Conservation (phyloP, 495 filamentous ascomycete species). For the Xylona heveae region DNA sequence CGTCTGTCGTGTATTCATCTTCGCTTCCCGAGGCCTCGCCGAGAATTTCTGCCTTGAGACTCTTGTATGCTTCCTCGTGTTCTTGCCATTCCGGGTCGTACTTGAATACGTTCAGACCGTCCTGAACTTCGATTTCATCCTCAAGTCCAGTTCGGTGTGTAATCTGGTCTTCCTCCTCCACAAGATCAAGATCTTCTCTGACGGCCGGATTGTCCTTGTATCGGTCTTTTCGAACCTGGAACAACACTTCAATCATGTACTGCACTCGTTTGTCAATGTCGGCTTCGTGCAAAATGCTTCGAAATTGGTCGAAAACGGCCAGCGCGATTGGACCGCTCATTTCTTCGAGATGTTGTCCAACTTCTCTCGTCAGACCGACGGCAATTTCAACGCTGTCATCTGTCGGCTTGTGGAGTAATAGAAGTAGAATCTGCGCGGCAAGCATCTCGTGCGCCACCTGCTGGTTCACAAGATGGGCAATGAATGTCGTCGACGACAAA, state of each 20-base stretch:
- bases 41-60: conserved; percentile 78
- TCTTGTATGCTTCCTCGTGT: conserved; percentile 77
- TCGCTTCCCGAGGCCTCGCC: conserved; percentile 71
- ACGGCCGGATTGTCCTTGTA: conserved; percentile 89
- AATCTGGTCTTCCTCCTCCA: conserved; percentile 95
- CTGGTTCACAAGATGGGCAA: conserved; percentile 86
- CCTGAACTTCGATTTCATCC: conserved; percentile 63
- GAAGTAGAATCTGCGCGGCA: conserved; percentile 70
- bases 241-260: conserved; percentile 97
- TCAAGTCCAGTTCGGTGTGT: conserved; percentile 65
- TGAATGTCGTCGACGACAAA: conserved; percentile 73
- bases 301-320: conserved; percentile 85
- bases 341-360: conserved; percentile 84
- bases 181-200: conserved; percentile 80
- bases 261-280: conserved; percentile 92
- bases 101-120: conserved; percentile 87
- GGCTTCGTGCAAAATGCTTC: conserved; percentile 83
- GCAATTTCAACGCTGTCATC: conserved; percentile 98
- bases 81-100: conserved; percentile 76
- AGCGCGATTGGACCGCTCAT: conserved; percentile 72
- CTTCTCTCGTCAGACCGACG: conserved; percentile 73
- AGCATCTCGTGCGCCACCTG: conserved; percentile 89
- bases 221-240: conserved; percentile 87
- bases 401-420: conserved; percentile 81
- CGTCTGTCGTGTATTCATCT: conserved; percentile 46